These are phyloP conservation scores for Juncus inflexus DNA, from an alignment of 176 grass and related monocot genomes.

Conservation along the genomic window DNA sequence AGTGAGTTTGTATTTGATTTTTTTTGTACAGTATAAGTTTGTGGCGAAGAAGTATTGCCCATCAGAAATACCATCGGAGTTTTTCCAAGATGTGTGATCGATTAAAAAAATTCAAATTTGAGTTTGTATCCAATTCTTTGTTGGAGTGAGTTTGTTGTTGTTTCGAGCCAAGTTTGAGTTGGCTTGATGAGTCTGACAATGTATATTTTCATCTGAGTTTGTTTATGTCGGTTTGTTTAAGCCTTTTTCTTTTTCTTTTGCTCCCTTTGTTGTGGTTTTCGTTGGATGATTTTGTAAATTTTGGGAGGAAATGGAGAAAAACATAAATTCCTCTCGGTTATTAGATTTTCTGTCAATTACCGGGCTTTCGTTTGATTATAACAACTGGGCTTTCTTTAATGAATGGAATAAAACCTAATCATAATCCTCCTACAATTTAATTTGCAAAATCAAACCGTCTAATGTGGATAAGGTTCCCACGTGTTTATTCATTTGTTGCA, in stretches of 20 bases:
- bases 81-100: constrained; percentile 40
- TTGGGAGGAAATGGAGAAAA: background rate
- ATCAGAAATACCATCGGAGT: constrained; percentile 45
- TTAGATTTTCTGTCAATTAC: too few species aligned
- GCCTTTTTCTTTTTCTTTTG: constrained; percentile 16
- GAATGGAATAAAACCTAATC: too few species aligned
- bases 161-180: constrained; percentile 3
- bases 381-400: too few species aligned
- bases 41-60: constrained; percentile 79
- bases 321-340: too few species aligned
- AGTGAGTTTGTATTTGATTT: too few species aligned
- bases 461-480: background rate
- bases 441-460: too few species aligned
- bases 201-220: constrained; percentile 26
- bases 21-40: constrained; percentile 67
- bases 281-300: constrained; percentile 23
- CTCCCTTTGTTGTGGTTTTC: too few species aligned
- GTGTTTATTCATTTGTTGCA: background rate
- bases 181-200: constrained; percentile 15
- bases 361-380: too few species aligned
- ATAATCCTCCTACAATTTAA: too few species aligned
- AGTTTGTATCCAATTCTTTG: constrained; percentile 22
- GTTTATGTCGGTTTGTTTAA: constrained; percentile 24
- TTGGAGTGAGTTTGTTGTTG: constrained; percentile 10
- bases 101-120: constrained; percentile 23